phyloP scores from a whole-genome alignment of 768 basidiomycete species.

The Naganishia friedmannii region DNA sequence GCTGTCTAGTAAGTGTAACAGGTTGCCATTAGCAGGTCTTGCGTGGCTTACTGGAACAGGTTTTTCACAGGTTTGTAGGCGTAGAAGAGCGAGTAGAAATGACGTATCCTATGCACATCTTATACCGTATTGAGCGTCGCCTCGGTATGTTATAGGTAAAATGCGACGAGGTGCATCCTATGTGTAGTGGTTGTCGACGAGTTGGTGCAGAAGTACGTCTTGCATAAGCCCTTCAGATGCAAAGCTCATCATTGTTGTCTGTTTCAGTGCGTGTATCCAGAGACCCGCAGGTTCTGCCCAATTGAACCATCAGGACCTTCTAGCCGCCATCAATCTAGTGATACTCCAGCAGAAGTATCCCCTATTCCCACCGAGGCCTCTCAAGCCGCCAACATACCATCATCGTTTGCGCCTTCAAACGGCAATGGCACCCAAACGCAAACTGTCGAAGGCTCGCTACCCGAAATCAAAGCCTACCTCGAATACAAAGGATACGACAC shows the following conservation, averaged over 20 bases:
- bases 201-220: constrained; percentile 15
- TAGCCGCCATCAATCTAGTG: background rate
- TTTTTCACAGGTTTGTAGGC: constrained; percentile 2
- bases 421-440: background rate
- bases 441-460: background rate
- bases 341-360: no score
- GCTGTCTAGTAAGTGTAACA: constrained; percentile 1
- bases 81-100: constrained; percentile 5
- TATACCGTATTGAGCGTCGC: no score
- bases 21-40: no score
- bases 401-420: no score
- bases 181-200: constrained; percentile 10
- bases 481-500: constrained; percentile 13
- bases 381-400: no score
- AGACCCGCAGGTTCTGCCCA: background rate
- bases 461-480: constrained; percentile 1
- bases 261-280: background rate
- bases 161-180: constrained; percentile 14
- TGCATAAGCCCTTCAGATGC: no score
- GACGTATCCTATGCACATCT: no score
- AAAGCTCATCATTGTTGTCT: no score
- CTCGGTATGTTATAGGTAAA: background rate
- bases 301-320: background rate
- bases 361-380: no score
- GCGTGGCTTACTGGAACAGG: no score